A percentile compares a stretch with the other conserved stretches of the same genome.
phyloP scores from a whole-genome alignment of 2,329 filamentous ascomycete species.

The Talaromyces sp. region DNA sequence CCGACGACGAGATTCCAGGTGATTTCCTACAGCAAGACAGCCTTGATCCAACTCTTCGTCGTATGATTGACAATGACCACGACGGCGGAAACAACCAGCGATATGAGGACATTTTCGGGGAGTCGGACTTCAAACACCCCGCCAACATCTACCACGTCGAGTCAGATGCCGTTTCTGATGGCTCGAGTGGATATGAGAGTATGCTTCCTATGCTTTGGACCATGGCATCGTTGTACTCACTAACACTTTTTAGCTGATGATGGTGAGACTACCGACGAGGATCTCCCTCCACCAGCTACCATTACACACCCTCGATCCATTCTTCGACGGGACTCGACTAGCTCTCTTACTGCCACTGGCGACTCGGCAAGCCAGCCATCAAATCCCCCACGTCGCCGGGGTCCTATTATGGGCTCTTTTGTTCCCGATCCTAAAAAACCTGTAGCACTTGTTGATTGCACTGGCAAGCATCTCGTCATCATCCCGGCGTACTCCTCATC shows the following conservation, averaged over 20 bases:
- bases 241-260: conserved; percentile 51
- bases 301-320: conserved; percentile 45
- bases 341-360: conserved; percentile 38
- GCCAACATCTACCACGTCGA: conserved; percentile 41
- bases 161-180: conserved; percentile 35
- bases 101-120: conserved; percentile 34
- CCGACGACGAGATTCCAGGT: conserved; percentile 63
- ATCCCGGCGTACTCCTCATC: conserved; percentile 43
- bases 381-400: conserved; percentile 32
- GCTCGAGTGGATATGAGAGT: conserved; percentile 55
- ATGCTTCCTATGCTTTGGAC: conserved; percentile 28
- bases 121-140: conserved; percentile 32
- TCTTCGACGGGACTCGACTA: conserved; percentile 43
- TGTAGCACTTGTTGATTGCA: conserved; percentile 42
- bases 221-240: conserved; percentile 27
- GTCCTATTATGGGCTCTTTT: conserved; percentile 44
- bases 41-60: conserved; percentile 65
- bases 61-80: conserved; percentile 64
- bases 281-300: conserved; percentile 44
- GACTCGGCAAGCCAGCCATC: conserved; percentile 27
- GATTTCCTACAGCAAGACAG: conserved; percentile 72
- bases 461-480: conserved; percentile 43
- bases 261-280: conserved; percentile 57
- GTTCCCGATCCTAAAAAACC: conserved; percentile 43
- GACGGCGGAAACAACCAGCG: conserved; percentile 25